These are phyloP conservation scores for Halenospora varia DNA, from an alignment of 495 filamentous ascomycete species.

Conservation along the genomic window DNA sequence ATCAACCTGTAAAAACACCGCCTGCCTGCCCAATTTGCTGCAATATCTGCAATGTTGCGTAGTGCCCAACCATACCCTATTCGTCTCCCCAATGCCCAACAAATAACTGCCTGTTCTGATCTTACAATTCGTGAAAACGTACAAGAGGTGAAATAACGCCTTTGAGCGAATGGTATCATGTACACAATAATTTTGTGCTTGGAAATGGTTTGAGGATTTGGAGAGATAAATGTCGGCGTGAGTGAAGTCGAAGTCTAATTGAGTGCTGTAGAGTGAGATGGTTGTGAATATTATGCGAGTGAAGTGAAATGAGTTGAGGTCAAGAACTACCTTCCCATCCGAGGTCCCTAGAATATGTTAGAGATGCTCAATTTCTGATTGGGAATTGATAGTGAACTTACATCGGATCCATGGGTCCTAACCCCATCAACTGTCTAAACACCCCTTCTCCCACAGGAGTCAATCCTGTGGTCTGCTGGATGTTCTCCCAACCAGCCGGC, in stretches of 20 bases:
- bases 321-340: conserved; percentile 21
- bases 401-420: conserved; percentile 27
- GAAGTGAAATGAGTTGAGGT: not conserved
- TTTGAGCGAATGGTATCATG: conserved; percentile 1
- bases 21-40: no score
- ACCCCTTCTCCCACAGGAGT: conserved; percentile 46
- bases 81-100: no score
- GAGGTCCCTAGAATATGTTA: conserved; percentile 16
- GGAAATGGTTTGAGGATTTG: no score
- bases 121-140: conserved; percentile 1
- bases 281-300: not conserved
- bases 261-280: not conserved
- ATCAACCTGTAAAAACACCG: no score
- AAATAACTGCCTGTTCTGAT: no score
- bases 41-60: no score
- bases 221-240: not conserved
- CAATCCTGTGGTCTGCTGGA: conserved; percentile 32
- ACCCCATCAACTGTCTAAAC: conserved; percentile 40
- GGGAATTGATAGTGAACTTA: not conserved
- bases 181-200: not conserved
- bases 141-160: not conserved
- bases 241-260: not conserved
- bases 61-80: no score
- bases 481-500: conserved; percentile 34
- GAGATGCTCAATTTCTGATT: not conserved